Percentiles rank a stretch among this genome's conserved stretches.
These are phyloP conservation scores for Vanilla planifolia DNA, from an alignment of 106 monocot species.

Conservation along the genomic window DNA sequence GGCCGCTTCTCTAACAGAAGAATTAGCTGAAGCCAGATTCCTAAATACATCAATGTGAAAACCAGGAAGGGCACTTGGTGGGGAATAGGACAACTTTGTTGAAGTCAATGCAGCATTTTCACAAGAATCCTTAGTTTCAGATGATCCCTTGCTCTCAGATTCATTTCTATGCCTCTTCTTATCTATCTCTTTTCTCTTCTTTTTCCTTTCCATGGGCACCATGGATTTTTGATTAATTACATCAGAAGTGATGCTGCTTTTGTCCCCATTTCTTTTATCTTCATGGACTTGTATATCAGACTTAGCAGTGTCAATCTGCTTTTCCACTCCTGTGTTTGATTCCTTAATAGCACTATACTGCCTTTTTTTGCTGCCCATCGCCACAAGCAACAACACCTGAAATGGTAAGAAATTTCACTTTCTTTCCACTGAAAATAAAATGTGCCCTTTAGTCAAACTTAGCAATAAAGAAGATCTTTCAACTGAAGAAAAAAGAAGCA, in stretches of 20 bases:
- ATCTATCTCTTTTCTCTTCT: conserved; percentile 59
- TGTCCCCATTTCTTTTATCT: background rate
- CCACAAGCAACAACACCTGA: background rate
- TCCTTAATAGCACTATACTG: conserved; percentile 14
- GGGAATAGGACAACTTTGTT: background rate
- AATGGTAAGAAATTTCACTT: too few species aligned
- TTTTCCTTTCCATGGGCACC: conserved; percentile 62
- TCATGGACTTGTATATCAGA: background rate
- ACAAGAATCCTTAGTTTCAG: background rate
- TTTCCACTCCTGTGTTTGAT: background rate
- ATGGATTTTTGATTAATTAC: conserved; percentile 12
- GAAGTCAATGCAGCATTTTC: background rate
- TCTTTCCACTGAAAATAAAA: too few species aligned
- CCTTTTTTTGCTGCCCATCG: conserved; percentile 51
- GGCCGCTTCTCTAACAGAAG: conserved; percentile 45
- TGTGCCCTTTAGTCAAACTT: too few species aligned
- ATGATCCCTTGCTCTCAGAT: conserved; percentile 7
- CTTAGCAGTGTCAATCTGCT: background rate
- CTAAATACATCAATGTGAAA: conserved; percentile 62
- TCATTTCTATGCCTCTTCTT: conserved; percentile 41
- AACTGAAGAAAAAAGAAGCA: too few species aligned
- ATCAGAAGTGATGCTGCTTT: background rate
- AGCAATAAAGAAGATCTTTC: too few species aligned
- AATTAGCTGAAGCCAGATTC: conserved; percentile 48
- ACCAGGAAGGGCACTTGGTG: conserved; percentile 23